Conservation (phyloP, 1,139 yeast genomes). For the Pichia sp. region DNA sequence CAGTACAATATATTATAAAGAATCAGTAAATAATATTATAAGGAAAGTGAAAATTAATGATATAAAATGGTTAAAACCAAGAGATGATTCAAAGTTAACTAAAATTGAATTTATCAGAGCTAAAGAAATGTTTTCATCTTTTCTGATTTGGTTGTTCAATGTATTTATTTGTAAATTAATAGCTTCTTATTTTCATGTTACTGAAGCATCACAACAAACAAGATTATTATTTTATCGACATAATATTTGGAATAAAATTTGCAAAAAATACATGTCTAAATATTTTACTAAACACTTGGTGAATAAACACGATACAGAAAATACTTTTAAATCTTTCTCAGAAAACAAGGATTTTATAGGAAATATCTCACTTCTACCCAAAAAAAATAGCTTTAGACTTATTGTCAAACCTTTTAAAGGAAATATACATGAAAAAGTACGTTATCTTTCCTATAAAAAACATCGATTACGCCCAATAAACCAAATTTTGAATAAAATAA, state of each 20-base stretch:
- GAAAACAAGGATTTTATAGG: slow-evolving; percentile 26
- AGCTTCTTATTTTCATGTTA: slow-evolving; percentile 58
- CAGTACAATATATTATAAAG: slow-evolving; percentile 32
- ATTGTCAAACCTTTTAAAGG: slow-evolving; percentile 49
- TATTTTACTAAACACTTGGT: slow-evolving; percentile 36
- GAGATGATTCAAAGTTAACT: slow-evolving; percentile 28
- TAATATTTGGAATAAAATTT: slow-evolving; percentile 47
- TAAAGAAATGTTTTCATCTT: slow-evolving; percentile 32
- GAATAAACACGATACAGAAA: slow-evolving; percentile 15
- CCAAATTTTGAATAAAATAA: slow-evolving; percentile 18
- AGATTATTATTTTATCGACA: slow-evolving; percentile 51
- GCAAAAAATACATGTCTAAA: slow-evolving; percentile 36
- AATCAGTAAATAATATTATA: slow-evolving; percentile 30
- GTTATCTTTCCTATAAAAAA: slow-evolving; percentile 28
- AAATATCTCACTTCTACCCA: slow-evolving; percentile 45
- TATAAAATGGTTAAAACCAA: slow-evolving; percentile 44
- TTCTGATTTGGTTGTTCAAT: slow-evolving; percentile 56
- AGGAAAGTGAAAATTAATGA: slow-evolving; percentile 35
- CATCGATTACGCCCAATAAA: slow-evolving; percentile 36
- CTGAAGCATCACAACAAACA: slow-evolving; percentile 44
- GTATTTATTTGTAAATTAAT: slow-evolving; percentile 44
- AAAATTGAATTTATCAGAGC: slow-evolving; percentile 36
- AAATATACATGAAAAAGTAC: slow-evolving; percentile 24
- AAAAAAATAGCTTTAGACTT: slow-evolving; percentile 49
- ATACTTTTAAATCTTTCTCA: slow-evolving; percentile 21